phyloP scores from a whole-genome alignment of 23 red algal species.

The Gracilaria caudata region DNA sequence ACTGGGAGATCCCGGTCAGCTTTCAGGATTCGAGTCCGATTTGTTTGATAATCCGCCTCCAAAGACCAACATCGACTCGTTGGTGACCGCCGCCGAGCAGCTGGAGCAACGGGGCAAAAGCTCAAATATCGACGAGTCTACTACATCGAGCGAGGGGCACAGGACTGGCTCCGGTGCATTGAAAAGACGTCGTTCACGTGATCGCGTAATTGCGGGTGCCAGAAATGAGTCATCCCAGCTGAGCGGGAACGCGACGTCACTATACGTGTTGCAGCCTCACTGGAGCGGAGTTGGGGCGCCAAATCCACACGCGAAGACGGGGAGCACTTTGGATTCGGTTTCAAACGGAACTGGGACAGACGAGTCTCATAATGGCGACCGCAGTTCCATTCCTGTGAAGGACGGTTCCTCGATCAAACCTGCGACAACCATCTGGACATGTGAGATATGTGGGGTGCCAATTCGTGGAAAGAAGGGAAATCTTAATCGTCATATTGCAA shows the following conservation, averaged over 20 bases:
- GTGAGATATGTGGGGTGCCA: conserved; percentile 41
- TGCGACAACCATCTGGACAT: conserved; percentile 37
- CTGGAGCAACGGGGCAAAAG: neutral
- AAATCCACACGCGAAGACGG: neutral
- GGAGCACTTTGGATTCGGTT: neutral
- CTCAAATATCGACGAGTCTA: neutral
- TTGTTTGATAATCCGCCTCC: neutral
- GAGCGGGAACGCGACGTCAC: neutral
- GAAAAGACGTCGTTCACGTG: conserved; percentile 1
- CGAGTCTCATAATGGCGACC: neutral
- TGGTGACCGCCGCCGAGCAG: neutral
- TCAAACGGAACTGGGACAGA: neutral
- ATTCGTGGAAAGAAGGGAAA: conserved; percentile 71
- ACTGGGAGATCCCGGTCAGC: neutral
- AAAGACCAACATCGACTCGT: neutral
- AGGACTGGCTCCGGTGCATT: neutral
- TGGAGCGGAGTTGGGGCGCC: neutral
- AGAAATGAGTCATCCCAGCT: neutral
- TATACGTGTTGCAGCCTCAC: neutral
- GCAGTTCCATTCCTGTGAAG: neutral
- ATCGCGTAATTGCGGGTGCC: neutral
- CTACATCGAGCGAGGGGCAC: neutral
- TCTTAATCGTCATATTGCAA: conserved; percentile 67
- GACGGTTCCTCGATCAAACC: neutral
- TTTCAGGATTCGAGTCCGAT: neutral